These are phyloP conservation scores for Salix arbutifolia DNA, from an alignment of 345 rosid genomes.

Conservation along the genomic window DNA sequence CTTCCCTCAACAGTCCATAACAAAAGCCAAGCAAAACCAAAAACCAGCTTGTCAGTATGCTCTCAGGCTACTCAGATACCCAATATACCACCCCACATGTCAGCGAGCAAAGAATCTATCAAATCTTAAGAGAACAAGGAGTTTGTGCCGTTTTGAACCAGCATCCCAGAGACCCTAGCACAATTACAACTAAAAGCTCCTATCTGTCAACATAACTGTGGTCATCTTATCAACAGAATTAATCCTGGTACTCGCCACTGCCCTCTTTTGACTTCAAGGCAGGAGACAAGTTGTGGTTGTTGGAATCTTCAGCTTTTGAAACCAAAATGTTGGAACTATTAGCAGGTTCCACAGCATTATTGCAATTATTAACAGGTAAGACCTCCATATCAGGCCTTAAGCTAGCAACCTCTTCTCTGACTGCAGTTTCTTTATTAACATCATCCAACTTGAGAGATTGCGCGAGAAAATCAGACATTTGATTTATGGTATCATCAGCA, in stretches of 20 bases:
- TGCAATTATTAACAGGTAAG: background rate
- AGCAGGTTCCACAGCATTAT: background rate
- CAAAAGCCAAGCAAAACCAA: background rate
- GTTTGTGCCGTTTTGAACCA: background rate
- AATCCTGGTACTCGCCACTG: background rate
- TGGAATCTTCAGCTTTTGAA: background rate
- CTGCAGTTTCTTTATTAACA: conserved; percentile 9
- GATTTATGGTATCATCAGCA: conserved; percentile 31
- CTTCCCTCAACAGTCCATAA: background rate
- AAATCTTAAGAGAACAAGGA: background rate
- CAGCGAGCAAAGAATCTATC: conserved; percentile 10
- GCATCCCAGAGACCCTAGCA: background rate
- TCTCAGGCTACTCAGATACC: background rate
- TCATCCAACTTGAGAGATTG: conserved; percentile 18
- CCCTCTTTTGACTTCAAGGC: conserved; percentile 2
- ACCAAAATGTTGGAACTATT: background rate
- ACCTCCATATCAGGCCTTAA: background rate
- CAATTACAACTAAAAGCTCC: background rate
- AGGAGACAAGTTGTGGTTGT: background rate
- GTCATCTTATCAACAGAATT: background rate
- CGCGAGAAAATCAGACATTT: conserved; percentile 40
- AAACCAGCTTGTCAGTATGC: conserved; percentile 15
- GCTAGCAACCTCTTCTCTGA: background rate
- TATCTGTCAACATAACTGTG: conserved; percentile 1
- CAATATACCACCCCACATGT: background rate